Base-by-base conservation (phyloP, 208 protist genomes). In the Leishmania turanica region DNA sequence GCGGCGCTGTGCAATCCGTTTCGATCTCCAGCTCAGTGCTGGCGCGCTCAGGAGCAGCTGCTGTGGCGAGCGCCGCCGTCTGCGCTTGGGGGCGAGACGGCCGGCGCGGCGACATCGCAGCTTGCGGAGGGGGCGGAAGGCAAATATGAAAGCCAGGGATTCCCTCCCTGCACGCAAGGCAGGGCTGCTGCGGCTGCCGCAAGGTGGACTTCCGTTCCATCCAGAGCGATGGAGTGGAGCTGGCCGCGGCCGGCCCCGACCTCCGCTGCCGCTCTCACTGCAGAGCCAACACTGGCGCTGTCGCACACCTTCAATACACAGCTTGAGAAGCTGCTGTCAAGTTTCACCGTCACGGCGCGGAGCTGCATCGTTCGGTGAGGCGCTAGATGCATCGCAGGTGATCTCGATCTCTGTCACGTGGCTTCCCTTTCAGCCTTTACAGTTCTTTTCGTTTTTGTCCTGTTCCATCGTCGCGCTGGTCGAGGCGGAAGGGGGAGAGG, bases 1-100 rank as follows among this genome's bases (percentile, higher is more conserved):
- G 83, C 84, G 0, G 87, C 89, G 2, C 71, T 97, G 69, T 96
- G 94, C 84, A 96, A 96, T 73, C 94, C 94, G 17, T 95, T 97
- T 76, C 88, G 84, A 58, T 88, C 88, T 24, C 85, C 88, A 17
- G 40, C 68, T 40, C 86, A 89, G 69, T 83, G 81, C 70, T 89
- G 82, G 74, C 79, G 86, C 45, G 88, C 86, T 45, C 90, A 90
- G 74, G 77, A 89, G 42, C 69, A 84, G 69, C 75, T 94, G 75
- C 82, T 93, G 31, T 72, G 53, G 58, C 65, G 65, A 21, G 77
- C 66, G n/a, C 27, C 75, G 34, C 40, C 56, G 31, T 31, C 66
- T 31, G 68, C 37, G 2, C n/a, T 60, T 45, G n/a, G 19, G 49
- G 49, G 51, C 13, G 71, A 75, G 49, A 9, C 15, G 17, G 27